Evolutionary conservation across 805 yeast genomes (phyloP).

Genomic region (Kodamaea leandrae): DNA sequence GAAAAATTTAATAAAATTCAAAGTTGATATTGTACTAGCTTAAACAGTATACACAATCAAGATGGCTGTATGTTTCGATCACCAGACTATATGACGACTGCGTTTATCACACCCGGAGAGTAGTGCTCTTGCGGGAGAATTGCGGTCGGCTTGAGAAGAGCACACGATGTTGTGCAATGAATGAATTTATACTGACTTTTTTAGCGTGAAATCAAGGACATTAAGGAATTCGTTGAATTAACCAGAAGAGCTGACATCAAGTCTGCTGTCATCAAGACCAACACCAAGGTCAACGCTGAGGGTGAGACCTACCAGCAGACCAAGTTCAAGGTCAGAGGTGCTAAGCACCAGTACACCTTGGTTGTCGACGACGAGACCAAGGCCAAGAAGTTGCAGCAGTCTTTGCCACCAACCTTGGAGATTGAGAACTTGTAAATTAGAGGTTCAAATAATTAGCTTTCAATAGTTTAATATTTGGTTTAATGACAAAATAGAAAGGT

Average conservation of each 20-base stretch:
- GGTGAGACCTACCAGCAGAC: slow-evolving; percentile 89
- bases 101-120: too few relatives aligned
- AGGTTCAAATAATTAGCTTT: slow-evolving; percentile 4
- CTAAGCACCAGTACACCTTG: slow-evolving; percentile 91
- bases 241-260: slow-evolving; percentile 95
- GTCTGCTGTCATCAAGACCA: slow-evolving; percentile 91
- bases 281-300: slow-evolving; percentile 74
- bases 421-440: slow-evolving; percentile 49
- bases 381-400: slow-evolving; percentile 96
- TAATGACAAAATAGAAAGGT: slow-evolving; percentile 8
- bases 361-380: slow-evolving; percentile 92
- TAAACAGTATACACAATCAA: slow-evolving; percentile 15
- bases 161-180: not conserved
- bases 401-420: slow-evolving; percentile 91
- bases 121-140: too few relatives aligned
- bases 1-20: slow-evolving; percentile 5
- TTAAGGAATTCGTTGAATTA: slow-evolving; percentile 95
- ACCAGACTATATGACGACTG: too few relatives aligned
- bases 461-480: slow-evolving; percentile 4
- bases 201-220: slow-evolving; percentile 78
- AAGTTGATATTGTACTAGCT: not conserved
- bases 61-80: slow-evolving; percentile 24
- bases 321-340: slow-evolving; percentile 98
- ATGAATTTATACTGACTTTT: slow-evolving; percentile 16
- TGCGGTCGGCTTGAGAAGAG: too few relatives aligned